Conservation (phyloP, 2,329 filamentous ascomycete species). For the Huntiella abstrusa region DNA sequence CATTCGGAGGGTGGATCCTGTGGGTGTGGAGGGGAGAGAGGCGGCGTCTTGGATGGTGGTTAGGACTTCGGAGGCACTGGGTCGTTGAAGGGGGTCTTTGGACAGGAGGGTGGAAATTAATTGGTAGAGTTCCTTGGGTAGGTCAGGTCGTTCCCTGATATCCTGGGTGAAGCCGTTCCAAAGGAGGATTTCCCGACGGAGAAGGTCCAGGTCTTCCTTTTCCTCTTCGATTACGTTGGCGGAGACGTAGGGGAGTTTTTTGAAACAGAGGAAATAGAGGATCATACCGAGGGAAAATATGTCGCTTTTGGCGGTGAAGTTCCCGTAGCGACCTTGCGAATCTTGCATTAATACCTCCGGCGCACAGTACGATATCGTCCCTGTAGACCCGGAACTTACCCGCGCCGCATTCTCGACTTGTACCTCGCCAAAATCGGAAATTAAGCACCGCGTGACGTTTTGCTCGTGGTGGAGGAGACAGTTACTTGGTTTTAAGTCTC, state of each 20-base stretch:
- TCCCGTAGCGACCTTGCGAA: constrained; percentile 54
- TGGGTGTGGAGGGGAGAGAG: constrained; percentile 12
- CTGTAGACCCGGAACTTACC: constrained; percentile 83
- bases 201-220: constrained; percentile 69
- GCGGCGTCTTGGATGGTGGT: constrained; percentile 54
- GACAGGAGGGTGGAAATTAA: constrained; percentile 68
- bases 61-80: constrained; percentile 72
- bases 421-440: constrained; percentile 96
- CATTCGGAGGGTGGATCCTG: too few relatives aligned
- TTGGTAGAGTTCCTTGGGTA: constrained; percentile 71
- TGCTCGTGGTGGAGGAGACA: constrained; percentile 70
- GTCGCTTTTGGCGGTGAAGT: constrained; percentile 93
- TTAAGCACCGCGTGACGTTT: constrained; percentile 56
- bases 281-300: constrained; percentile 99
- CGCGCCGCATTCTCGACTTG: constrained; percentile 65
- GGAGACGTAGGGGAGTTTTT: constrained; percentile 63
- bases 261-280: constrained; percentile 94
- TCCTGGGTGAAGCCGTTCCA: constrained; percentile 81
- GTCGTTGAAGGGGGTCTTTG: constrained; percentile 55
- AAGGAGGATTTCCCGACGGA: constrained; percentile 66
- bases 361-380: constrained; percentile 93
- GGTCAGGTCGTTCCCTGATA: constrained; percentile 53
- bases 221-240: constrained; percentile 80
- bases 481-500: constrained; percentile 90
- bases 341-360: constrained; percentile 71